Conservation (phyloP, 1,139 yeast genomes). For the Protomyces arabidopsidicola region DNA sequence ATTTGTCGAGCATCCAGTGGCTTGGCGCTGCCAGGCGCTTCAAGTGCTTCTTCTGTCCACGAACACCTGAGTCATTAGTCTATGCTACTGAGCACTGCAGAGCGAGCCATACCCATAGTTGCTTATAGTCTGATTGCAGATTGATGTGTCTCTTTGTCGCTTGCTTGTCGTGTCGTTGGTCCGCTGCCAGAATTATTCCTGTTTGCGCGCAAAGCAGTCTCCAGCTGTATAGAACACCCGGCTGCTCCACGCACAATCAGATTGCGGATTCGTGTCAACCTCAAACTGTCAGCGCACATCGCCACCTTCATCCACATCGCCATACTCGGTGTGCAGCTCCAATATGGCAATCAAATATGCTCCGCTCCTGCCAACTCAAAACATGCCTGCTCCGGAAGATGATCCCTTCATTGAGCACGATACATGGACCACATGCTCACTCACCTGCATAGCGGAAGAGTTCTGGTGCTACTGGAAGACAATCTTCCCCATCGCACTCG, state of each 20-base stretch:
- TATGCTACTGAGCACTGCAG: not conserved
- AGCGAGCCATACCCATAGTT: no score
- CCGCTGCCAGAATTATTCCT: no score
- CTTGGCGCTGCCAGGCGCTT: constrained; percentile 99
- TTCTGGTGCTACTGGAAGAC: constrained; percentile 28
- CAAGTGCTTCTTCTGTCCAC: constrained; percentile 74
- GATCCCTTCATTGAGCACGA: constrained; percentile 23
- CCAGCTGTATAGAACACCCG: not conserved
- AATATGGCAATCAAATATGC: constrained; percentile 3
- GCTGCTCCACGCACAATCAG: not conserved
- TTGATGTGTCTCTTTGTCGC: not conserved
- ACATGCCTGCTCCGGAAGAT: constrained; percentile 19
- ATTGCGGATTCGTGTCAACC: not conserved
- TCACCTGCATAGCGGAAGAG: constrained; percentile 18
- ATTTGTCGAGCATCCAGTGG: constrained; percentile 99
- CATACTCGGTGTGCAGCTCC: not conserved
- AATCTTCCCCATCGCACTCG: constrained; percentile 21
- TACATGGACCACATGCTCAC: constrained; percentile 14
- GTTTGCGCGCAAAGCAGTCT: not conserved
- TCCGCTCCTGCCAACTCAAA: constrained; percentile 19
- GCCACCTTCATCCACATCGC: not conserved
- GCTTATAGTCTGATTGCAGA: no score
- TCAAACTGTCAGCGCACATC: not conserved
- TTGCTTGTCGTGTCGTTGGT: not conserved
- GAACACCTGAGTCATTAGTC: constrained; percentile 1